These are phyloP conservation scores for Diaporthe sp. DNA, from an alignment of 2,329 filamentous ascomycete species.

Conservation along the genomic window DNA sequence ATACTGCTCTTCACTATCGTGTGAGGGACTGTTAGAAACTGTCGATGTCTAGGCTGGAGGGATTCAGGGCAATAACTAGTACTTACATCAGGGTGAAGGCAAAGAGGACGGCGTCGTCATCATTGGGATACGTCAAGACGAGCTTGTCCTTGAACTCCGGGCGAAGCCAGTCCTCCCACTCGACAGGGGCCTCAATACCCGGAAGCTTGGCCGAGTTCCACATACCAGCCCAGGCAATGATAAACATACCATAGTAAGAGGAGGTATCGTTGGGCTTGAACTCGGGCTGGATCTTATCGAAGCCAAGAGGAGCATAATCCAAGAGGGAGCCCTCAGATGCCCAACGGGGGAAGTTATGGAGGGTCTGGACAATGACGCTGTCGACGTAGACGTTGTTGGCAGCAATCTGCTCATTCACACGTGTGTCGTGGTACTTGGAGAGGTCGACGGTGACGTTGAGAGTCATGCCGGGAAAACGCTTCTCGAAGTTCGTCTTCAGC, in stretches of 20 bases:
- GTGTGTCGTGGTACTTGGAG: conserved; percentile 64
- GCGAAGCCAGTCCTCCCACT: conserved; percentile 55
- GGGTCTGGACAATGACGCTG: conserved; percentile 58
- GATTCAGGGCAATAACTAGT: no score
- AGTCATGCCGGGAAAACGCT: conserved; percentile 58
- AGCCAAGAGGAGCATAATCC: conserved; percentile 59
- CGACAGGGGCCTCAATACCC: conserved; percentile 44
- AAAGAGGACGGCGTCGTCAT: conserved; percentile 66
- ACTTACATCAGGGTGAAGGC: conserved; percentile 60
- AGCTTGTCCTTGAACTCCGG: conserved; percentile 65
- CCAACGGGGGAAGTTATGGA: conserved; percentile 64
- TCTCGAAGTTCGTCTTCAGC: conserved; percentile 56
- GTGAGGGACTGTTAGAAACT: not conserved
- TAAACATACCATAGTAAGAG: conserved; percentile 54
- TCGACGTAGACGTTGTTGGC: conserved; percentile 53
- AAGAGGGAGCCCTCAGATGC: conserved; percentile 57
- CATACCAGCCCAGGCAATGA: conserved; percentile 50
- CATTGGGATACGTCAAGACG: conserved; percentile 66
- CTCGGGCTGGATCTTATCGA: conserved; percentile 52
- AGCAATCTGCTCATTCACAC: conserved; percentile 57
- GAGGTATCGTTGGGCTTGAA: conserved; percentile 53
- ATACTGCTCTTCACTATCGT: conserved; percentile 48
- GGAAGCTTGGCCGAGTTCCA: conserved; percentile 49
- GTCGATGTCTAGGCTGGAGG: not conserved
- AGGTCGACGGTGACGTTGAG: conserved; percentile 68